Percentiles rank a stretch among this genome's conserved stretches.
Conservation (phyloP, 169 alveolate genomes). For the Babesia ovis region DNA sequence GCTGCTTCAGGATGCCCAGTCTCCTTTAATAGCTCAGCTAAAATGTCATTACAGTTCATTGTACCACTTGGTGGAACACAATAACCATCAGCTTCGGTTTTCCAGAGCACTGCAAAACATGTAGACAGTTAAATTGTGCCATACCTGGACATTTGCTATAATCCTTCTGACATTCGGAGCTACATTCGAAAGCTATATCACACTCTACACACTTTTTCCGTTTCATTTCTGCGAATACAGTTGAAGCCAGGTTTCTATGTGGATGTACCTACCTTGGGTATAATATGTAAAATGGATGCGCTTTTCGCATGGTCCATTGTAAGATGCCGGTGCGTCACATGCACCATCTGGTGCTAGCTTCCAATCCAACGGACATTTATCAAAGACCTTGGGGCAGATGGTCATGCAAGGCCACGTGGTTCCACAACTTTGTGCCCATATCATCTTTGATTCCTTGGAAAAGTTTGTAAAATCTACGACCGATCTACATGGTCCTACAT, state of each 20-base stretch:
- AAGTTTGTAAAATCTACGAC: constrained; percentile 48
- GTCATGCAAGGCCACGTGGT: constrained; percentile 70
- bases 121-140: background rate
- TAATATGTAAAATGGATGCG: constrained; percentile 46
- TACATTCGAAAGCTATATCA: constrained; percentile 65
- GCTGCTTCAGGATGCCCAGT: background rate
- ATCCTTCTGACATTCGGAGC: constrained; percentile 37
- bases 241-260: no score
- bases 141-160: constrained; percentile 54
- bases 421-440: constrained; percentile 66
- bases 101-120: constrained; percentile 50
- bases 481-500: constrained; percentile 57
- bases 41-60: constrained; percentile 8
- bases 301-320: constrained; percentile 60
- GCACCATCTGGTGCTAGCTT: constrained; percentile 39
- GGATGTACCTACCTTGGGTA: constrained; percentile 44
- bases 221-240: constrained; percentile 47
- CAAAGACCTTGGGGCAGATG: constrained; percentile 50
- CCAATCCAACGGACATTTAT: constrained; percentile 66
- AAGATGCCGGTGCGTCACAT: constrained; percentile 57
- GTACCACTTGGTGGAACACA: constrained; percentile 39
- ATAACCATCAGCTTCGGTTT: constrained; percentile 27
- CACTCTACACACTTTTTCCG: constrained; percentile 23
- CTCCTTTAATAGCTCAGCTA: constrained; percentile 12
- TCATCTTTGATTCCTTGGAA: constrained; percentile 45